Evolutionary conservation across 1,284 basidiomycete species (phyloP), one percentile per base, ranked within the genome.

Genomic region (Cutaneotrichosporon arboriforme): DNA sequence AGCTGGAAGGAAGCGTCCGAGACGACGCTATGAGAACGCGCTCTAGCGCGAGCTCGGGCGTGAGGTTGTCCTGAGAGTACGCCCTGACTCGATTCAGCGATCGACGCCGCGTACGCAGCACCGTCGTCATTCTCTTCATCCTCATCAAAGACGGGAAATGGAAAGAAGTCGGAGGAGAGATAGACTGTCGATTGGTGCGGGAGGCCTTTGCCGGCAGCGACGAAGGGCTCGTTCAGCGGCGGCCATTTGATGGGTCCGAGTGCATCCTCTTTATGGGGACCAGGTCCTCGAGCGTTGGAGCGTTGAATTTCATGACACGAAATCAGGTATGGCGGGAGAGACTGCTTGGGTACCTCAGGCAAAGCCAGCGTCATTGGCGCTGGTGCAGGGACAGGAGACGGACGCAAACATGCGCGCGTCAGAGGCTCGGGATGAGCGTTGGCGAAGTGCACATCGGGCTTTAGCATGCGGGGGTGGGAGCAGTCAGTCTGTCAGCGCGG

Each of bases 161-260:
- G 35, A 20, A 26, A 45, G 12, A 52, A 52, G 44, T 52, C 50
- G 1, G 50, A 52, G 9, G 43, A 46, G 22, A 36, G 38, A 23
- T 36, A 46, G 4, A 52, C 12, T 9, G 17, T 20, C 42, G 26
- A 31, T 31, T 31, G 26, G 10, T 31, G 26, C 5, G 26, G 26
- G 7, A 31, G 26, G 26, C 26, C 26, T 31, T 31, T 31, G 7
- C 26, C 26, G 5, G 26, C 26, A 31, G 26, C 26, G 10, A 31
- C 10, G 26, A 31, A 31, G 5, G 26, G 26, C 26, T 31, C 26
- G n/a, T 8, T 35, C 46, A 17, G 23, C 35, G 8, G 36, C 35
- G 22, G 15, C 15, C 37, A 47, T 18, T 7, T 31, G 7, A 10
- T 31, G 10, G 26, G 26, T 31, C 7, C 26, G 7, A 31, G 10